phyloP scores from a whole-genome alignment of 495 filamentous ascomycete genomes.

The Lophiostoma macrostomum region DNA sequence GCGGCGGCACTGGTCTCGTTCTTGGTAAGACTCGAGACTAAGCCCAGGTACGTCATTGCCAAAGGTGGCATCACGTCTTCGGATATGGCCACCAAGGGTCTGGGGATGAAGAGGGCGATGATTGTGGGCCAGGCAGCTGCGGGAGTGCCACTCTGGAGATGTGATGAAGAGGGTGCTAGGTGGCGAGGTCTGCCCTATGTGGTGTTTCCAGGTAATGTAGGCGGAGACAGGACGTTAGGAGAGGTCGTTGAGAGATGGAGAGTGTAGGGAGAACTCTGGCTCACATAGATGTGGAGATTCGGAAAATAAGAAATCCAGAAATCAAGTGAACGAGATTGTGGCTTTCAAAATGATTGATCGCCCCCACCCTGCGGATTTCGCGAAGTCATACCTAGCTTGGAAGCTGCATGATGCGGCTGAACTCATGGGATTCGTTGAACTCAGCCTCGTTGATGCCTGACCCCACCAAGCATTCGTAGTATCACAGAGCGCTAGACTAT shows the following conservation, averaged over 20 bases:
- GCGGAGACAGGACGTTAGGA: conserved; percentile 45
- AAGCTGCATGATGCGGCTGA: no score
- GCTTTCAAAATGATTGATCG: no score
- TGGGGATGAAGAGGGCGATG: conserved; percentile 51
- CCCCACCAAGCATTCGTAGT: no score
- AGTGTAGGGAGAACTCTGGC: neutral
- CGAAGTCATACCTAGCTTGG: no score
- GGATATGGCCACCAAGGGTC: conserved; percentile 52
- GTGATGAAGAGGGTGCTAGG: conserved; percentile 48
- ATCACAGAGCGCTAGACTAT: no score
- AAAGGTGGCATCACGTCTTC: conserved; percentile 57
- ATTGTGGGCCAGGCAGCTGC: conserved; percentile 54
- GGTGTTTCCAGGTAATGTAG: conserved; percentile 56
- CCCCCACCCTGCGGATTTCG: no score
- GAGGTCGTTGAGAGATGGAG: conserved; percentile 33
- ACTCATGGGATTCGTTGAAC: no score
- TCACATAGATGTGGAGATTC: no score
- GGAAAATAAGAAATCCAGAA: no score
- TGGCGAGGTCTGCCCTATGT: conserved; percentile 43
- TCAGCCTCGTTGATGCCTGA: no score
- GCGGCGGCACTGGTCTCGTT: conserved; percentile 49
- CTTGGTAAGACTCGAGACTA: conserved; percentile 42
- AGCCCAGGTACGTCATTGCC: conserved; percentile 53
- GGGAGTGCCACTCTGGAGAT: conserved; percentile 56
- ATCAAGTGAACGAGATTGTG: no score